phyloP scores from a whole-genome alignment of 1,284 basidiomycete genomes.

The Lignosus rhinocerotis region DNA sequence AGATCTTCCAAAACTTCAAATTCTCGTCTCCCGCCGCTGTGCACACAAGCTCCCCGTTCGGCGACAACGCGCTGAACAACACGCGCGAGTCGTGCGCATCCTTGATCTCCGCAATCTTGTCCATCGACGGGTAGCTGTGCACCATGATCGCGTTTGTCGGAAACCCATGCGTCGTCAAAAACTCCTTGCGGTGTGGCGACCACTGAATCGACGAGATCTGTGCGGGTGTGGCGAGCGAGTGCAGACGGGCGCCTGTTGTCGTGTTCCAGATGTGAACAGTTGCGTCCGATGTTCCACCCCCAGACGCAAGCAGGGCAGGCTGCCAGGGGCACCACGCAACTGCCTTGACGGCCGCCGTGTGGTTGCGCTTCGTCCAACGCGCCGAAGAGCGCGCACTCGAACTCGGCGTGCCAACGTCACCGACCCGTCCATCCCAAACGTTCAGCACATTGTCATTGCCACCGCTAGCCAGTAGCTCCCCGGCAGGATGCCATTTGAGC shows the following conservation, averaged over 20 bases:
- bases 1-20: slow-evolving; percentile 88
- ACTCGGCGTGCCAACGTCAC: slow-evolving; percentile 56
- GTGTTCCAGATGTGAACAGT: slow-evolving; percentile 94
- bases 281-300: slow-evolving; percentile 94
- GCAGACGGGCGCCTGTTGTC: slow-evolving; percentile 85
- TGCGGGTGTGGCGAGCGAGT: slow-evolving; percentile 80
- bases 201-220: slow-evolving; percentile 95
- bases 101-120: slow-evolving; percentile 83
- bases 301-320: slow-evolving; percentile 86
- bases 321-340: slow-evolving; percentile 99
- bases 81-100: slow-evolving; percentile 92
- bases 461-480: slow-evolving; percentile 89
- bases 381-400: slow-evolving; percentile 65
- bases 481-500: slow-evolving; percentile 79
- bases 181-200: slow-evolving; percentile 87
- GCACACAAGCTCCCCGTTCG: slow-evolving; percentile 86
- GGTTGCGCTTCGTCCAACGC: slow-evolving; percentile 92
- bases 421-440: slow-evolving; percentile 88
- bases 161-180: slow-evolving; percentile 92
- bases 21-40: slow-evolving; percentile 94
- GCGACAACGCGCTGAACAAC: slow-evolving; percentile 82
- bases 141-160: slow-evolving; percentile 59
- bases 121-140: slow-evolving; percentile 55
- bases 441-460: slow-evolving; percentile 98
- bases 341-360: slow-evolving; percentile 95